Evolutionary conservation across 2,329 filamentous ascomycete species (phyloP).

Genomic region (Alternaria metachromatica): DNA sequence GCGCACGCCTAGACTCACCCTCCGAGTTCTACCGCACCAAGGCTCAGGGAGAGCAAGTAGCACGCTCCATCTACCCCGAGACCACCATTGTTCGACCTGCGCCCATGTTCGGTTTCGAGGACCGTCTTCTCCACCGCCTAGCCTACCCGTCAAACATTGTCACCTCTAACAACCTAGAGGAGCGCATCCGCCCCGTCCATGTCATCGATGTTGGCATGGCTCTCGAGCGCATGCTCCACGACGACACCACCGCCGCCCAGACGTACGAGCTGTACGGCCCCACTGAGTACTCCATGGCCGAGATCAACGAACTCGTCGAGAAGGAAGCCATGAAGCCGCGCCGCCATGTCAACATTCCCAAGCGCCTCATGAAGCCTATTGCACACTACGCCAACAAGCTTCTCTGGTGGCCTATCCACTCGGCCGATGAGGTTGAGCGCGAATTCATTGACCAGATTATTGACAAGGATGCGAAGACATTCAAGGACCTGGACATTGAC

Average conservation of each 20-base stretch:
- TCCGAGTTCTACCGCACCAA: slow-evolving; percentile 94
- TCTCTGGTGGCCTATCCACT: slow-evolving; percentile 88
- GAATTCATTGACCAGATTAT: slow-evolving; percentile 94
- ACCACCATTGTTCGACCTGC: slow-evolving; percentile 95
- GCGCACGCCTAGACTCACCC: slow-evolving; percentile 77
- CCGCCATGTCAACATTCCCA: slow-evolving; percentile 90
- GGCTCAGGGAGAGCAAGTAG: slow-evolving; percentile 83
- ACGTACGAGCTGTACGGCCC: slow-evolving; percentile 96
- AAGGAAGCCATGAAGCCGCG: slow-evolving; percentile 90
- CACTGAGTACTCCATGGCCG: slow-evolving; percentile 85
- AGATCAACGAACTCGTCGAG: slow-evolving; percentile 88
- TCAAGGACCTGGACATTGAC: slow-evolving; percentile 90
- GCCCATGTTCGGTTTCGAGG: slow-evolving; percentile 93
- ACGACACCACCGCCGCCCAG: slow-evolving; percentile 87
- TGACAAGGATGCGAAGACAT: slow-evolving; percentile 90
- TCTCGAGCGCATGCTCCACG: slow-evolving; percentile 86
- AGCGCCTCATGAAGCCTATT: slow-evolving; percentile 75
- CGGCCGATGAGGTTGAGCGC: slow-evolving; percentile 84
- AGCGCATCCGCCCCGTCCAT: slow-evolving; percentile 91
- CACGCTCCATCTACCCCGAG: slow-evolving; percentile 89
- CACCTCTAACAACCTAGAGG: slow-evolving; percentile 91
- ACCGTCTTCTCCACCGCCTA: slow-evolving; percentile 85
- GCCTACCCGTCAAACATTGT: slow-evolving; percentile 81
- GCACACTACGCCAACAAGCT: slow-evolving; percentile 77
- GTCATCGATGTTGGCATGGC: slow-evolving; percentile 89